Evolutionary conservation across 2,329 filamentous ascomycete species (phyloP).

Genomic region (Rhynchosporium agropyri): DNA sequence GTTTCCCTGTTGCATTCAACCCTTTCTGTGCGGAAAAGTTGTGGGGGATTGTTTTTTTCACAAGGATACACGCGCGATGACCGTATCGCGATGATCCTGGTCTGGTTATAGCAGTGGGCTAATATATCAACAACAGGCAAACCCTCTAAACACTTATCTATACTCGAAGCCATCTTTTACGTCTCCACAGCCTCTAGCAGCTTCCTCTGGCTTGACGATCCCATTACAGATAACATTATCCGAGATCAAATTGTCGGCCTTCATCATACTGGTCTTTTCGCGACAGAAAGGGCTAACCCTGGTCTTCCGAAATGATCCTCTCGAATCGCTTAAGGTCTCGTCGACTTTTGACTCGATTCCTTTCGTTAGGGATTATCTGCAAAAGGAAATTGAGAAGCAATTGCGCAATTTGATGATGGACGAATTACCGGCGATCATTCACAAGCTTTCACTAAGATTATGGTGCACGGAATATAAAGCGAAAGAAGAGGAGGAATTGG

Average conservation of each 20-base stretch:
- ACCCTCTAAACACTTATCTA: conserved; percentile 94
- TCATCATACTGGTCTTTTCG: conserved; percentile 97
- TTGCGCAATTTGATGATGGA: conserved; percentile 96
- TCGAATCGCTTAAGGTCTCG: conserved; percentile 97
- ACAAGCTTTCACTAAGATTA: conserved; percentile 82
- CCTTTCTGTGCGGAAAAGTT: conserved; percentile 21
- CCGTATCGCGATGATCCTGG: conserved; percentile 29
- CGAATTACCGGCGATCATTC: conserved; percentile 93
- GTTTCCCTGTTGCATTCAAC: conserved; percentile 9
- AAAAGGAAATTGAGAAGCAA: conserved; percentile 93
- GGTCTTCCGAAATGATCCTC: conserved; percentile 96
- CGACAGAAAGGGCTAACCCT: conserved; percentile 95
- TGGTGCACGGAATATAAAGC: conserved; percentile 87
- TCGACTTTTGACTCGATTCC: conserved; percentile 99
- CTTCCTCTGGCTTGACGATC: conserved; percentile 89
- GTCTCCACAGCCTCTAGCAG: conserved; percentile 88
- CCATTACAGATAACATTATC: conserved; percentile 96
- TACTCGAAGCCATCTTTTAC: conserved; percentile 90
- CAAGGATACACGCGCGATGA: conserved; percentile 40
- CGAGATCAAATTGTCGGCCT: conserved; percentile 92
- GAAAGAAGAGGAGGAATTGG: conserved; percentile 60
- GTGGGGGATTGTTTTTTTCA: conserved; percentile 35
- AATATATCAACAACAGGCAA: conserved; percentile 68
- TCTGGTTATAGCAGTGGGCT: conserved; percentile 46
- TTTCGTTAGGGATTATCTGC: conserved; percentile 95